Base-by-base conservation (phyloP, 805 yeast species). In the Metschnikowia kofuensis region DNA sequence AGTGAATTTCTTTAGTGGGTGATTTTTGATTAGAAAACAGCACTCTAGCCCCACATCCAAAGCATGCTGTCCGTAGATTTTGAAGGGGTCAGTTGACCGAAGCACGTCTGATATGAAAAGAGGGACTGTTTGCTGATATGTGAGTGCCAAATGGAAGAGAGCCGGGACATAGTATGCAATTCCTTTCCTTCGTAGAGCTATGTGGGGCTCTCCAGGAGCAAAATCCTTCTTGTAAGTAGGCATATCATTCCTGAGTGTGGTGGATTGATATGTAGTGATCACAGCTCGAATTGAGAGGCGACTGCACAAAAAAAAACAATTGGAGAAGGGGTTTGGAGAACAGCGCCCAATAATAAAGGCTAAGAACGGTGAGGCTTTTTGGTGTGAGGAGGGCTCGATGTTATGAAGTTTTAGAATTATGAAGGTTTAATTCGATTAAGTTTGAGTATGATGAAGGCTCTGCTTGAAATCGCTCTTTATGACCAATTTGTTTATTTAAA, bases 131-230 rank as follows among this genome's bases (percentile, higher is more conserved):
- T 42, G 44, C 9, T 52, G 53, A 44, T 46, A 52, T 7, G 67
- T 63, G 1, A 67, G 68, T 9, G 74, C 60, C 42, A 59, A 26
- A 47, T 67, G 70, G 49, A 73, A 70, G 27, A 71, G 47, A 35
- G 64, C 66, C 7, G 73, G 72, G 8, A 60, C 65, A 49, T 71
- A 73, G 52, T 49, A 72, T 8, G 53, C 38, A 10, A 51, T 45
- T n/a, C 55, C 53, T 9, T 49, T 52, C 7, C 47, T 50, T 50
- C 70, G 65, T 48, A 65, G 54, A 2, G 61, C 64, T n/a, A 72
- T 60, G 46, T 69, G 71, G 42, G 59, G 57, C 40, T 68, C 60
- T 7, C 69, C 69, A 0, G 73, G 74, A 21, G 66, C 72, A 50
- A 66, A 61, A 48, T 69, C 74, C 34, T 59, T 48, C 26, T 38